phyloP scores from a whole-genome alignment of 805 yeast species.

The Candida jianshihensis region DNA sequence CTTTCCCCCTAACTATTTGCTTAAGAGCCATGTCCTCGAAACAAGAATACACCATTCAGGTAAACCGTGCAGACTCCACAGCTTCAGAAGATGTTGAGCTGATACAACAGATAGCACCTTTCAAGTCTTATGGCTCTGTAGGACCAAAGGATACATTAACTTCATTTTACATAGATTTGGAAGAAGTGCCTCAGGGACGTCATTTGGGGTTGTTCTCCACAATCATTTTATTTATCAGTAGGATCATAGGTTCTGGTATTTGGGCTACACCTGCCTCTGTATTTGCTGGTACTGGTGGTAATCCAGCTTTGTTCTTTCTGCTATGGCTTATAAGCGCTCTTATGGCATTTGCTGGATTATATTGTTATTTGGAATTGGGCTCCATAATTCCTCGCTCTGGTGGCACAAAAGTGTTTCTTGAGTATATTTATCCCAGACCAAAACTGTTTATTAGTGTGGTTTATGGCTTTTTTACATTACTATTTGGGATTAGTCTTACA shows the following conservation, averaged over 20 bases:
- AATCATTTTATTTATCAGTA: constrained; percentile 52
- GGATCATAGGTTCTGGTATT: constrained; percentile 75
- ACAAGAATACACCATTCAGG: neutral
- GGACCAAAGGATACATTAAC: neutral
- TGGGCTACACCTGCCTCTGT: constrained; percentile 67
- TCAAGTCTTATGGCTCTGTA: constrained; percentile 1
- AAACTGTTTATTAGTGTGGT: constrained; percentile 45
- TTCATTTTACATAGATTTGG: constrained; percentile 10
- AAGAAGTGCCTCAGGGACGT: constrained; percentile 56
- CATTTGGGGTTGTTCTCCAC: constrained; percentile 68
- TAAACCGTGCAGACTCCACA: neutral
- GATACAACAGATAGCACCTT: neutral
- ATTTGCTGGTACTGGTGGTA: constrained; percentile 60
- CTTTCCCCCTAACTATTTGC: neutral
- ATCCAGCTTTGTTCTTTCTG: constrained; percentile 48
- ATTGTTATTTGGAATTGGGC: constrained; percentile 63
- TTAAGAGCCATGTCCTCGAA: neutral
- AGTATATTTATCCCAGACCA: constrained; percentile 58
- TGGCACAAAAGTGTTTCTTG: constrained; percentile 68
- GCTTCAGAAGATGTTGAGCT: neutral
- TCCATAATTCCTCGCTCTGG: constrained; percentile 68
- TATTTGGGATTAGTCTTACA: constrained; percentile 49
- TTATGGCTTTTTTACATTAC: constrained; percentile 40
- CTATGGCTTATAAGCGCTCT: constrained; percentile 61
- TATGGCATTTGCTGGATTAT: constrained; percentile 60